Conservation (phyloP, 2,329 filamentous ascomycete species). For the Colletotrichum theobromicola region DNA sequence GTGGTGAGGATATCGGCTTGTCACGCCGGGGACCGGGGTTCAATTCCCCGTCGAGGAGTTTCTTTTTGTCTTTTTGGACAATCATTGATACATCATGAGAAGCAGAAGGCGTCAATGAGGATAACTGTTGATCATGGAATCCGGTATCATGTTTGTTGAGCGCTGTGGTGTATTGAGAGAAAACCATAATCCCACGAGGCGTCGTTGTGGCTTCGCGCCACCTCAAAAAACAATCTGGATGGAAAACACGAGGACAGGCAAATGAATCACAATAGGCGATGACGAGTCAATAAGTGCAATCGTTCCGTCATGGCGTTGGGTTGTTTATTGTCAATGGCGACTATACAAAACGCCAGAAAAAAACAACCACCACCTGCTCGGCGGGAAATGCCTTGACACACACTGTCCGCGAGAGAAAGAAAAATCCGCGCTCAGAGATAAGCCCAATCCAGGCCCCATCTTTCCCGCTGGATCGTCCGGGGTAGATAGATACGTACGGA, state of each 20-base stretch:
- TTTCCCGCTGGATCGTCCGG: neutral
- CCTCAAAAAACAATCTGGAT: neutral
- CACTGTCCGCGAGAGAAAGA: neutral
- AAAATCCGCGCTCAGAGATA: neutral
- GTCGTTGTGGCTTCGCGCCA: neutral
- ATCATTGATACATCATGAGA: neutral
- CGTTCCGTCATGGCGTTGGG: no score
- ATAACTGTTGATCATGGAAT: no score
- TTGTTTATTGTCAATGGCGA: neutral
- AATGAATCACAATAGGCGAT: neutral
- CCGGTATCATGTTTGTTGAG: neutral
- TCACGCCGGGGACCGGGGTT: conserved; percentile 20
- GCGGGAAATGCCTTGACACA: no score
- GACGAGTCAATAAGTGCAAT: neutral
- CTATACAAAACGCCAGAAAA: no score
- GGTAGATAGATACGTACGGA: neutral
- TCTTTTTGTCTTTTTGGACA: neutral
- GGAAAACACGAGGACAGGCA: neutral
- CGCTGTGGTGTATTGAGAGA: neutral
- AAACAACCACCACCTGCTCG: no score
- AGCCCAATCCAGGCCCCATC: neutral
- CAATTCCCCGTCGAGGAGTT: conserved; percentile 21
- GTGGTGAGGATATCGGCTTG: conserved; percentile 21
- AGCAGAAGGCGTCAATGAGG: neutral
- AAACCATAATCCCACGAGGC: neutral